These are phyloP conservation scores for Skeletonema costatum DNA, from an alignment of 108 stramenopile genomes.

Conservation along the genomic window DNA sequence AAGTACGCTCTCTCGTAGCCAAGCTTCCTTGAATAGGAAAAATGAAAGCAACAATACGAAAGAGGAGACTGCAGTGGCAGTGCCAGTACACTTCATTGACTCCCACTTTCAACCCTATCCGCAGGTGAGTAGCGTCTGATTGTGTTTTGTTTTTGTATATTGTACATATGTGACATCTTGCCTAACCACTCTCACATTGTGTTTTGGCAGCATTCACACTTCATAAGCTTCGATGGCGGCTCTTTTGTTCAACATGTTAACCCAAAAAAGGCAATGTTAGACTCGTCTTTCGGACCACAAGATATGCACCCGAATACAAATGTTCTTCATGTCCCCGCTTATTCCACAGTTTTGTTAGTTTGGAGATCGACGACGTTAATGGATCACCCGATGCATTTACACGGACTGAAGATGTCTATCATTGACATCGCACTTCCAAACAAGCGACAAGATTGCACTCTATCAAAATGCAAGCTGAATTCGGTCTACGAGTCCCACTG, in stretches of 20 bases:
- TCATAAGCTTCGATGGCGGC: slow-evolving; percentile 15
- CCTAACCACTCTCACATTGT: too few species aligned
- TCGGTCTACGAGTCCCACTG: slow-evolving; percentile 4
- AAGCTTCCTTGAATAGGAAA: too few species aligned
- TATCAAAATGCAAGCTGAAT: slow-evolving; percentile 4
- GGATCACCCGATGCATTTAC: slow-evolving; percentile 33
- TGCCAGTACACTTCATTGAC: too few species aligned
- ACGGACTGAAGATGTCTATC: slow-evolving; percentile 12
- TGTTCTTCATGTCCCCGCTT: slow-evolving; percentile 4
- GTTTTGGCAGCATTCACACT: background rate
- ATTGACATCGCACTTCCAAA: slow-evolving; percentile 5
- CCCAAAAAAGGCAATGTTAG: background rate
- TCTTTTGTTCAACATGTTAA: slow-evolving; percentile 14
- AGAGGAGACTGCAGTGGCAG: too few species aligned
- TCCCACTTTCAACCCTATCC: too few species aligned
- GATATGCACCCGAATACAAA: slow-evolving; percentile 8
- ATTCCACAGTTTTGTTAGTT: slow-evolving; percentile 2
- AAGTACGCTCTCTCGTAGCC: too few species aligned
- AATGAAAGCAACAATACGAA: too few species aligned
- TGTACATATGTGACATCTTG: too few species aligned
- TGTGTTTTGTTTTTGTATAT: too few species aligned
- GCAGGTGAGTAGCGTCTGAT: too few species aligned
- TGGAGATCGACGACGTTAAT: slow-evolving; percentile 20
- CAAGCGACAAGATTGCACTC: background rate
- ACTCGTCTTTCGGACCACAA: background rate